These are phyloP conservation scores for Alternaria longipes DNA, from an alignment of 2,329 filamentous ascomycete genomes.

Conservation along the genomic window DNA sequence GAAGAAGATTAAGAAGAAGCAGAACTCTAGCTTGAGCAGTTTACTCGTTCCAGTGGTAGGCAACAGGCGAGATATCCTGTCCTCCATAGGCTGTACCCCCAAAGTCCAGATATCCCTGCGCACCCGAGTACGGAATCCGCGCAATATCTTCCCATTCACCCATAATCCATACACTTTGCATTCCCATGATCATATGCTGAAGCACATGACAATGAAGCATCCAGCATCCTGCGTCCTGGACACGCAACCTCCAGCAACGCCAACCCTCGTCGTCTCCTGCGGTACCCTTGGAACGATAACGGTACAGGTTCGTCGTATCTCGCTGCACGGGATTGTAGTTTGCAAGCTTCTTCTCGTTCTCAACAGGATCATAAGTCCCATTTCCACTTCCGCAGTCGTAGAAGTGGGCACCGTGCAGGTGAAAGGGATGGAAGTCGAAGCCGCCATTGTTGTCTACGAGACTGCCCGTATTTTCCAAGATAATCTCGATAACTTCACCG, in stretches of 20 bases:
- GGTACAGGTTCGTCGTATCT: conserved; percentile 65
- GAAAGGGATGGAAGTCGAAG: conserved; percentile 60
- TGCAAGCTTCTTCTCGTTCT: conserved; percentile 57
- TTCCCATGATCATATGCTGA: conserved; percentile 67
- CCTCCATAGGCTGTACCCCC: conserved; percentile 56
- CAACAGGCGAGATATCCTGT: conserved; percentile 15
- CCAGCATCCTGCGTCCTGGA: conserved; percentile 64
- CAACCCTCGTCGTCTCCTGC: conserved; percentile 62
- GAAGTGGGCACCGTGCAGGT: conserved; percentile 64
- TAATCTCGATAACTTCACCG: conserved; percentile 66
- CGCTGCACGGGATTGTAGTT: conserved; percentile 52
- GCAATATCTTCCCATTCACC: conserved; percentile 55
- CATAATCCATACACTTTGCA: conserved; percentile 59
- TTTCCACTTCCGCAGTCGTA: conserved; percentile 65
- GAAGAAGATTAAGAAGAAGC: not conserved
- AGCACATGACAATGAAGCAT: conserved; percentile 70
- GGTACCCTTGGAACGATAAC: conserved; percentile 57
- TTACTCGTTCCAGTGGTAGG: conserved; percentile 20
- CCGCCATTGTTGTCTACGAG: conserved; percentile 31
- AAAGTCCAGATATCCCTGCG: conserved; percentile 56
- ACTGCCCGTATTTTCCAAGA: conserved; percentile 54
- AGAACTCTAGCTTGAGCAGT: not conserved
- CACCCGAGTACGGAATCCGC: conserved; percentile 44
- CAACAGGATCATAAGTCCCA: conserved; percentile 61
- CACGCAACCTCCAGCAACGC: conserved; percentile 68